Evolutionary conservation across 2,329 filamentous ascomycete species (phyloP), one percentile per base, ranked within the genome.

Genomic region (Clarireedia monteithiana): DNA sequence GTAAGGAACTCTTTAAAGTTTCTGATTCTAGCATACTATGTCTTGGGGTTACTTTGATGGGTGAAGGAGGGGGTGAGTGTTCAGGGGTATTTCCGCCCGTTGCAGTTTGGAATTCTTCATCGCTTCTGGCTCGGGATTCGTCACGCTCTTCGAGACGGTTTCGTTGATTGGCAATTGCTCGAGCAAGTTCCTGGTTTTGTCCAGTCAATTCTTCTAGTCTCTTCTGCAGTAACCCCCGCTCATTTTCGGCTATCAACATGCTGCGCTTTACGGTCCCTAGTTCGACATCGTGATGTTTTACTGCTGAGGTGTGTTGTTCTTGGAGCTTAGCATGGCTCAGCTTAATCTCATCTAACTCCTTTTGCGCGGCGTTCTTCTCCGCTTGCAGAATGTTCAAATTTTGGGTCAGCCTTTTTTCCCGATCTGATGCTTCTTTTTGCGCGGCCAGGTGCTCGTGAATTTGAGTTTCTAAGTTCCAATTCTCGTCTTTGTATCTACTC

Each of bases 401-500:
- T 65, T 91, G 86, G 14, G 80, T 84, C 42, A 96, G 78, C 69
- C 88, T 88, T 70, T 90, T 88, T 71, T 96, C 91, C 59, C 87
- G 86, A 67, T 94, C 91, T 14, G 84, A 77, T 1, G 88, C 81
- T 48, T 95, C 89, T 68, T 85, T 89, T 60, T 87, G 81, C 15
- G 82, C 78, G 6, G 86, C 80, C 52, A 88, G 79, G 44, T 92
- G 77, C 60, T 97, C 91, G 66, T 96, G 94, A 23, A 95, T 80
- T 65, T 91, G 89, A 0, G 91, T 95, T 71, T 99, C 94, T 39
- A 99, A 79, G 60, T 88, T 92, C 94, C 94, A 99, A 70, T 97
- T 99, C 71, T 97, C 94, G 67, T 99, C 94, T 73, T 96, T 97
- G 75, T 95, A 96, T 52, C 89, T 86, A 66, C 95, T 88, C 70